phyloP scores from a whole-genome alignment of 2,329 filamentous ascomycete genomes.

The Aspergillus sp. region DNA sequence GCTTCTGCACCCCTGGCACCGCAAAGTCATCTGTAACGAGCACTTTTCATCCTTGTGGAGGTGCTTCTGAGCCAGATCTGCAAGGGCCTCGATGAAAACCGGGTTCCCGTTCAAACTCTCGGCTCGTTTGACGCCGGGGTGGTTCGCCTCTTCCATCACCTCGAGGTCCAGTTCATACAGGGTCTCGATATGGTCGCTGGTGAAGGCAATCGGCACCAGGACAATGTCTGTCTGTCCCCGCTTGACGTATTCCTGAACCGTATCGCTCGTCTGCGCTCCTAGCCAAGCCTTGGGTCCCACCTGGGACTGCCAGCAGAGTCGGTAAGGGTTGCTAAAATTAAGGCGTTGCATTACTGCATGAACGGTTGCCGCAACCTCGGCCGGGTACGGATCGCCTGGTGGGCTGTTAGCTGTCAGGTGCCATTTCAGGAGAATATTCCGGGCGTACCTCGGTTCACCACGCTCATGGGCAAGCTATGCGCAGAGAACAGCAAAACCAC shows the following conservation, averaged over 20 bases:
- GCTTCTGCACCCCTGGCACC: constrained; percentile 91
- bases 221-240: constrained; percentile 90
- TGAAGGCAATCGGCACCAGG: constrained; percentile 94
- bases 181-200: constrained; percentile 98
- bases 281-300: constrained; percentile 95
- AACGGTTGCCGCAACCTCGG: constrained; percentile 93
- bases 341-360: constrained; percentile 94
- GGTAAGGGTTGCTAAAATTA: constrained; percentile 84
- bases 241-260: constrained; percentile 83
- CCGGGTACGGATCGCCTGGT: constrained; percentile 85
- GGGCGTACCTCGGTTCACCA: constrained; percentile 78
- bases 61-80: constrained; percentile 81
- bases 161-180: constrained; percentile 92
- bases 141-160: constrained; percentile 80
- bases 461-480: constrained; percentile 94
- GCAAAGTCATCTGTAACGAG: constrained; percentile 81
- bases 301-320: constrained; percentile 96
- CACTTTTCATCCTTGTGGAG: constrained; percentile 68
- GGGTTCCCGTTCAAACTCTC: constrained; percentile 90
- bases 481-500: constrained; percentile 92
- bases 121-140: constrained; percentile 79
- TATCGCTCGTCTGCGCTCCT: constrained; percentile 85
- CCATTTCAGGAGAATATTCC: neutral
- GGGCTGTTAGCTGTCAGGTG: constrained; percentile 1
- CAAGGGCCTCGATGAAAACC: constrained; percentile 86